Percentiles rank a stretch among this genome's conserved stretches.
These are phyloP conservation scores for Xylaria sp. DNA, from an alignment of 2,329 filamentous ascomycete genomes.

Conservation along the genomic window DNA sequence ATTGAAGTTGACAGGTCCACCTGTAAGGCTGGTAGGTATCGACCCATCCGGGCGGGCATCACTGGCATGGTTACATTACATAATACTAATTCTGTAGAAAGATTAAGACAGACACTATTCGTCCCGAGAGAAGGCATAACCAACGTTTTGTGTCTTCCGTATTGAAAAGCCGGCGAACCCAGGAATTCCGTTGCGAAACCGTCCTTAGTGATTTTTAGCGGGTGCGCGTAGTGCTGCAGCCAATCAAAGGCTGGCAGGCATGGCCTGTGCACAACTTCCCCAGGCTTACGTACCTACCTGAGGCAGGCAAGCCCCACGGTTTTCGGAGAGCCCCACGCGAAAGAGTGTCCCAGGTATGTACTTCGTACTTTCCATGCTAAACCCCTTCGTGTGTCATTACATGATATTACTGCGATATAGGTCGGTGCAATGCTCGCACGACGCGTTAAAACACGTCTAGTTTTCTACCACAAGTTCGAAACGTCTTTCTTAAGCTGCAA, in stretches of 20 bases:
- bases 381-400: background rate
- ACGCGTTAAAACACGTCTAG: conserved; percentile 7
- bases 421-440: background rate
- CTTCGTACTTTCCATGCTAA: background rate
- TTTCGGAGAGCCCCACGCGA: no score
- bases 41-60: background rate
- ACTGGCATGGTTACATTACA: background rate
- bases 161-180: background rate
- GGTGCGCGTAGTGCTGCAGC: background rate
- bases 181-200: background rate
- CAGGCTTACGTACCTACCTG: no score
- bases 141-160: background rate
- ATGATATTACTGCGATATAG: background rate
- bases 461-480: background rate
- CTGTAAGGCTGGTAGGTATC: background rate
- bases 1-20: background rate
- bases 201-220: background rate
- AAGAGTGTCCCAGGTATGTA: background rate
- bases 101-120: background rate
- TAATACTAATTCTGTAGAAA: background rate
- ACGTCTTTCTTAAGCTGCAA: no score
- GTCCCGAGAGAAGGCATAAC: background rate
- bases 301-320: no score
- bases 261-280: no score
- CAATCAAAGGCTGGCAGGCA: background rate